Percentiles rank a stretch among this genome's conserved stretches.
Conservation (phyloP, 768 basidiomycete genomes). For the Pleurotus sapidus region DNA sequence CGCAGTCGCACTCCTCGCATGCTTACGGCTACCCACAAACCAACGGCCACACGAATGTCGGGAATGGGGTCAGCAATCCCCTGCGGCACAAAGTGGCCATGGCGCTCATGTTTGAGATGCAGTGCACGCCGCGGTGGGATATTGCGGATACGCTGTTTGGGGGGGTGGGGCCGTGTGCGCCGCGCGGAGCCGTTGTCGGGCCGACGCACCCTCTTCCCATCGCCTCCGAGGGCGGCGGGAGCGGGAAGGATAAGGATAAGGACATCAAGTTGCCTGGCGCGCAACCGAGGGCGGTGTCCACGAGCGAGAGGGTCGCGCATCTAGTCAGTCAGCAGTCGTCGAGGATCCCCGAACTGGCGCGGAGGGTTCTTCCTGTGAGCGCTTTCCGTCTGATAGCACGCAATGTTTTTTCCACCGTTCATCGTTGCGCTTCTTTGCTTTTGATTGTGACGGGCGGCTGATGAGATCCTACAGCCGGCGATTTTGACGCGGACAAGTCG, state of each 20-base stretch:
- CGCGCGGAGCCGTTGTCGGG: slow-evolving; percentile 59
- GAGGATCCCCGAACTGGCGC: slow-evolving; percentile 64
- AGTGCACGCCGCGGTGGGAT: slow-evolving; percentile 64
- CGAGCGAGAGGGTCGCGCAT: slow-evolving; percentile 54
- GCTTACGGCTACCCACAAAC: too few species aligned
- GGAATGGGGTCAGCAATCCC: slow-evolving; percentile 45
- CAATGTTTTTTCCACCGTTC: background rate
- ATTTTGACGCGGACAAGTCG: slow-evolving; percentile 60
- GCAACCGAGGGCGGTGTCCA: slow-evolving; percentile 40
- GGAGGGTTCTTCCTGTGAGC: slow-evolving; percentile 66
- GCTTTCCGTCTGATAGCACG: background rate
- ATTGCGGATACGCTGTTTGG: slow-evolving; percentile 64
- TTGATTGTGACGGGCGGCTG: too few species aligned
- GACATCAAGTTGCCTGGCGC: slow-evolving; percentile 54
- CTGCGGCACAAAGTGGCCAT: slow-evolving; percentile 75
- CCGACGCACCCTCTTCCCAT: slow-evolving; percentile 64
- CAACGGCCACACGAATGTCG: too few species aligned
- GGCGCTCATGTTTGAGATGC: slow-evolving; percentile 58
- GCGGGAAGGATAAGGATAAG: slow-evolving; percentile 35
- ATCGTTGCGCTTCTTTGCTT: too few species aligned
- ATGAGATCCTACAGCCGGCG: slow-evolving; percentile 35
- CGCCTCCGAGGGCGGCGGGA: slow-evolving; percentile 14
- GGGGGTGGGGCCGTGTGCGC: slow-evolving; percentile 53
- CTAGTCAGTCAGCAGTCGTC: slow-evolving; percentile 62
- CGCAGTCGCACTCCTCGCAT: slow-evolving; percentile 21